Conservation (phyloP, 2,329 filamentous ascomycete genomes). For the Aspergillus calidoustus region DNA sequence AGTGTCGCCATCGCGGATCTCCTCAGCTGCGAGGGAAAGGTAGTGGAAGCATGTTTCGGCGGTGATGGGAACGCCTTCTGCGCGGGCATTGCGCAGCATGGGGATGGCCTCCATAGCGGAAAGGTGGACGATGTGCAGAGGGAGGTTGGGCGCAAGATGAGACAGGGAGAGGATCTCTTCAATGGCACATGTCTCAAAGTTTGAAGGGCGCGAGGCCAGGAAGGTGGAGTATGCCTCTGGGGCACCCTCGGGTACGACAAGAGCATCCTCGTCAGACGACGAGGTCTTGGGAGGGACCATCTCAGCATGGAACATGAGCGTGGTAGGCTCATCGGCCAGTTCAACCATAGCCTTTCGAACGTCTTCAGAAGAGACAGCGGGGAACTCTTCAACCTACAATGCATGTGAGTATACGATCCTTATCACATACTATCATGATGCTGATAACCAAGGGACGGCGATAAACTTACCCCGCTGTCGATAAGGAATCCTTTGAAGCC, state of each 20-base stretch:
- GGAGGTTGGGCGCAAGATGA: constrained; percentile 76
- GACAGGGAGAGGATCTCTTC: constrained; percentile 83
- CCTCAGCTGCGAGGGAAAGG: constrained; percentile 80
- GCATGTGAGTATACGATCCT: constrained; percentile 19
- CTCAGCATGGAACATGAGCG: constrained; percentile 98
- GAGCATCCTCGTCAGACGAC: constrained; percentile 66
- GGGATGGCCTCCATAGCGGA: constrained; percentile 89
- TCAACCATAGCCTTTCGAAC: constrained; percentile 79
- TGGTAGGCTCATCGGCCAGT: constrained; percentile 80
- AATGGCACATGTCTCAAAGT: constrained; percentile 90
- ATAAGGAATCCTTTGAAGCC: constrained; percentile 99
- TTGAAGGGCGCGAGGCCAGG: constrained; percentile 83
- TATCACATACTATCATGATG: background rate
- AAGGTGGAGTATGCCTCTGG: constrained; percentile 85
- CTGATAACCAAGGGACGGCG: background rate
- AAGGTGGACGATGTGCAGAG: constrained; percentile 91
- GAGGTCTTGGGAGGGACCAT: constrained; percentile 89
- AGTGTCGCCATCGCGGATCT: constrained; percentile 82
- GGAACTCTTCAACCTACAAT: constrained; percentile 86
- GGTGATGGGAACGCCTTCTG: constrained; percentile 78
- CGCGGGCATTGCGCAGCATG: constrained; percentile 73
- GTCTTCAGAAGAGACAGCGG: constrained; percentile 80
- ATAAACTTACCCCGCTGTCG: constrained; percentile 79
- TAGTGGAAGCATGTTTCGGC: constrained; percentile 98
- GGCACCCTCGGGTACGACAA: constrained; percentile 71